A percentile compares a stretch with the other conserved stretches of the same genome.
These are phyloP conservation scores for Populus nigra DNA, from an alignment of 345 rosid genomes.

Conservation along the genomic window DNA sequence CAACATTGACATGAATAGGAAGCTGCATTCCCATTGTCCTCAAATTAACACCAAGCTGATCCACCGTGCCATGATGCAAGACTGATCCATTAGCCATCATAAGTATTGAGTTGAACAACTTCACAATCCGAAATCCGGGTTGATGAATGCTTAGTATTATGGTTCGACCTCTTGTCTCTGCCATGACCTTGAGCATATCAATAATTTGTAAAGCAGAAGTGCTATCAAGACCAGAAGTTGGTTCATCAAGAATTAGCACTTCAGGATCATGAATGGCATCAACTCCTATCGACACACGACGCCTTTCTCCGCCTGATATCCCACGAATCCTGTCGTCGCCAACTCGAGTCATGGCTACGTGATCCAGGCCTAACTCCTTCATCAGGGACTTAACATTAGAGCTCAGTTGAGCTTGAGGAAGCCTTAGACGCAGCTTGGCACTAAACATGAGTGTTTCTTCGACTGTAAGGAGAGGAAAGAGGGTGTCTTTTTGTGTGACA, in stretches of 20 bases:
- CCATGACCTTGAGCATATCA: slow-evolving; percentile 86
- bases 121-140: slow-evolving; percentile 88
- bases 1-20: slow-evolving; percentile 65
- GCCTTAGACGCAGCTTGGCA: slow-evolving; percentile 71
- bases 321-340: slow-evolving; percentile 86
- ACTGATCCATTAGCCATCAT: slow-evolving; percentile 74
- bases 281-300: slow-evolving; percentile 92
- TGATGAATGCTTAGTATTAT: slow-evolving; percentile 82
- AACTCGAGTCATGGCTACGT: slow-evolving; percentile 61
- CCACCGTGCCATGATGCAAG: slow-evolving; percentile 75
- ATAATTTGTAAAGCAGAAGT: slow-evolving; percentile 78
- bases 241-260: slow-evolving; percentile 92
- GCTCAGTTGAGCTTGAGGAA: slow-evolving; percentile 48
- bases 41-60: slow-evolving; percentile 54
- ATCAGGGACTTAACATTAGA: slow-evolving; percentile 63
- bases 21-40: slow-evolving; percentile 52
- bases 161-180: slow-evolving; percentile 72
- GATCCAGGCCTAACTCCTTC: slow-evolving; percentile 79
- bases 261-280: slow-evolving; percentile 86
- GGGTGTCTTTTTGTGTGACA: slow-evolving; percentile 82
- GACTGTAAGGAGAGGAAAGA: slow-evolving; percentile 87
- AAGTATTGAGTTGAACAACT: slow-evolving; percentile 71
- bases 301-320: slow-evolving; percentile 93
- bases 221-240: slow-evolving; percentile 96
- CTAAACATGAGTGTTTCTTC: slow-evolving; percentile 92